Evolutionary conservation across 805 yeast species (phyloP).

Genomic region (Myxozyma neotropica): DNA sequence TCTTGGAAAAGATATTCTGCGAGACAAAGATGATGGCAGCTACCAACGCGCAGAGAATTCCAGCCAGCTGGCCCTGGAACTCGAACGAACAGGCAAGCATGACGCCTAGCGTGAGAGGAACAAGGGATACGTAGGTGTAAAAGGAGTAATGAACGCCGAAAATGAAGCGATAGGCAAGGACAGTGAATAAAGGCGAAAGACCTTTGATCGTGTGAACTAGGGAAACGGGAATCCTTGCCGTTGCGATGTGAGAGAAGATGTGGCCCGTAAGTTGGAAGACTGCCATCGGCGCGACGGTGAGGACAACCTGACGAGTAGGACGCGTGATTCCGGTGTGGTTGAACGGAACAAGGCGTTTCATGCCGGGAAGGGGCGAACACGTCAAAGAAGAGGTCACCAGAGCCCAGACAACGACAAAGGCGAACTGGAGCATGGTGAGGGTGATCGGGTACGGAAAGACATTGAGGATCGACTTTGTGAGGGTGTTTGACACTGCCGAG

Average conservation of each 20-base stretch:
- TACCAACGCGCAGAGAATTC: constrained; percentile 66
- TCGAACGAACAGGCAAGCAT: constrained; percentile 60
- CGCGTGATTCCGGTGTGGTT: constrained; percentile 36
- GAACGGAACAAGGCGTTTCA: constrained; percentile 39
- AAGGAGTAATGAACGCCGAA: constrained; percentile 60
- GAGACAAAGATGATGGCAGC: constrained; percentile 77
- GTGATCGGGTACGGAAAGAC: constrained; percentile 81
- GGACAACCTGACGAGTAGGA: constrained; percentile 57
- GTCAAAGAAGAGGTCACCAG: constrained; percentile 24
- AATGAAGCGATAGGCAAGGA: constrained; percentile 67
- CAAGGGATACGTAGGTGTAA: constrained; percentile 74
- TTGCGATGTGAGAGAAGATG: constrained; percentile 88
- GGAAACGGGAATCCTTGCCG: constrained; percentile 89
- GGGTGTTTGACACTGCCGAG: constrained; percentile 78
- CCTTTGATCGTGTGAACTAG: constrained; percentile 94
- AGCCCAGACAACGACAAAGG: constrained; percentile 64
- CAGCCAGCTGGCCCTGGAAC: constrained; percentile 53
- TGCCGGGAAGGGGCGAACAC: constrained; percentile 42
- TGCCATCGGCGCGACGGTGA: constrained; percentile 90
- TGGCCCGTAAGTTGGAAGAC: constrained; percentile 91
- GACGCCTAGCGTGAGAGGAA: constrained; percentile 82
- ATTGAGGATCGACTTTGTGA: constrained; percentile 74
- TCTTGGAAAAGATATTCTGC: constrained; percentile 85
- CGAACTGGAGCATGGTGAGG: constrained; percentile 83
- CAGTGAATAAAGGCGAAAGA: constrained; percentile 85